Percentiles rank a stretch among this genome's conserved stretches.
Conservation (phyloP, 257 asterid genomes). For the Hygrophila difformis region DNA sequence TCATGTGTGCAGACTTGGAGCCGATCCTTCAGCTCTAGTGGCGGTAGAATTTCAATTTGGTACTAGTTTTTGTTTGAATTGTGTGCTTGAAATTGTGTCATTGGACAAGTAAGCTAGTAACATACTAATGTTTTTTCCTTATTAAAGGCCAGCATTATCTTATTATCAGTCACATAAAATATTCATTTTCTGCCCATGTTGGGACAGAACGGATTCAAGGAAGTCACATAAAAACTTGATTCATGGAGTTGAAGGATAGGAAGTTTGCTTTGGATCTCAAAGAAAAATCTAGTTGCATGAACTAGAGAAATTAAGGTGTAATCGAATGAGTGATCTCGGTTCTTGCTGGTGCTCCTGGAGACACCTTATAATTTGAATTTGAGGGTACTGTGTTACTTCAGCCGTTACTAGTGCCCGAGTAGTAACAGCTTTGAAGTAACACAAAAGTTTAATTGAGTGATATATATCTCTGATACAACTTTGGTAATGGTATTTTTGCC, state of each 20-base stretch:
- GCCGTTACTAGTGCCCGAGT: too few species aligned
- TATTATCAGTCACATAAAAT: too few species aligned
- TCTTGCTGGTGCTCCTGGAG: constrained; percentile 5
- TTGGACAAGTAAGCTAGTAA: constrained; percentile 4
- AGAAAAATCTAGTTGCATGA: constrained; percentile 1
- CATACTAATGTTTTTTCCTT: background rate
- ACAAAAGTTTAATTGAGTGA: too few species aligned
- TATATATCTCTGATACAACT: too few species aligned
- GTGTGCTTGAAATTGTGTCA: background rate
- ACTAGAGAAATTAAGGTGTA: background rate
- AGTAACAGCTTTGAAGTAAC: too few species aligned
- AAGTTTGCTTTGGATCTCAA: background rate
- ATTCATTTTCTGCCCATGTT: background rate
- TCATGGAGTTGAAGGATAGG: background rate
- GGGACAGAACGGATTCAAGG: too few species aligned
- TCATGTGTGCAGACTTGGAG: constrained; percentile 32
- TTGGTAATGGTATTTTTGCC: too few species aligned
- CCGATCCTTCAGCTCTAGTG: constrained; percentile 59
- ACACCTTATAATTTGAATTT: background rate
- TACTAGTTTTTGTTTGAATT: constrained; percentile 7
- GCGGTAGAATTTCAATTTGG: constrained; percentile 35
- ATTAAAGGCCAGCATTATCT: too few species aligned
- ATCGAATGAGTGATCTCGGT: background rate
- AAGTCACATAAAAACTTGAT: too few species aligned
- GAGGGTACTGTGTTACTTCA: too few species aligned